A percentile compares a stretch with the other conserved stretches of the same genome.
Conservation (phyloP, 2,329 filamentous ascomycete genomes). For the Diaporthe sp. region DNA sequence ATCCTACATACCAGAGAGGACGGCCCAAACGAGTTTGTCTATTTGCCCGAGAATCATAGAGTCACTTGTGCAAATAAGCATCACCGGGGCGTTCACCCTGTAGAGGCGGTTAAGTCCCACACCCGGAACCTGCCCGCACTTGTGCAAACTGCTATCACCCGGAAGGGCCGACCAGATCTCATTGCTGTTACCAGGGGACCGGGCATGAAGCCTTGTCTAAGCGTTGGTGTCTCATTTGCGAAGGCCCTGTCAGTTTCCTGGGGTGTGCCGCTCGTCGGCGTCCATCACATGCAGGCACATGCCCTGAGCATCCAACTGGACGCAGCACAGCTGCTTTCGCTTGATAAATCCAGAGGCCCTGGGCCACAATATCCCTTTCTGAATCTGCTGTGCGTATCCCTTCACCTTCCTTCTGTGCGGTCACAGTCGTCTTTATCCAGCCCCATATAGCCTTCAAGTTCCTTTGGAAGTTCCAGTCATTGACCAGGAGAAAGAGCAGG, state of each 20-base stretch:
- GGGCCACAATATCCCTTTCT: slow-evolving; percentile 80
- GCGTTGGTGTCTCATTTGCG: slow-evolving; percentile 82
- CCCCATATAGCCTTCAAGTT: neutral
- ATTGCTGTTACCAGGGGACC: slow-evolving; percentile 92
- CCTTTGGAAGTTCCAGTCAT: neutral
- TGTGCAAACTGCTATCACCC: slow-evolving; percentile 64
- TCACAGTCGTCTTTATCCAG: neutral
- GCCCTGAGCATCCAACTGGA: slow-evolving; percentile 87
- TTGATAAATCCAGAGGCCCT: neutral
- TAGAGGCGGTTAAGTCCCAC: slow-evolving; percentile 80
- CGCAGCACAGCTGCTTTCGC: slow-evolving; percentile 54
- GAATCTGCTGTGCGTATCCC: slow-evolving; percentile 69
- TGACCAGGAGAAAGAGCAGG: neutral
- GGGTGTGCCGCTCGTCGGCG: slow-evolving; percentile 83
- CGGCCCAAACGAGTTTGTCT: slow-evolving; percentile 46
- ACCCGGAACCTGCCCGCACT: slow-evolving; percentile 75
- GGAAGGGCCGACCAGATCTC: slow-evolving; percentile 72
- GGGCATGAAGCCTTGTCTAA: slow-evolving; percentile 84
- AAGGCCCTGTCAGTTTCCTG: slow-evolving; percentile 89
- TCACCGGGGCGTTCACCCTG: slow-evolving; percentile 83
- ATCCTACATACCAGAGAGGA: slow-evolving; percentile 70
- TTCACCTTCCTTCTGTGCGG: neutral
- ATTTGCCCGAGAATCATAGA: slow-evolving; percentile 79
- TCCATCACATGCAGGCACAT: slow-evolving; percentile 98
- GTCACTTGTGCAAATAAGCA: slow-evolving; percentile 81